Percentiles rank a stretch among this genome's conserved stretches.
These are phyloP conservation scores for Ricinus communis DNA, from an alignment of 345 rosid species.

Conservation along the genomic window DNA sequence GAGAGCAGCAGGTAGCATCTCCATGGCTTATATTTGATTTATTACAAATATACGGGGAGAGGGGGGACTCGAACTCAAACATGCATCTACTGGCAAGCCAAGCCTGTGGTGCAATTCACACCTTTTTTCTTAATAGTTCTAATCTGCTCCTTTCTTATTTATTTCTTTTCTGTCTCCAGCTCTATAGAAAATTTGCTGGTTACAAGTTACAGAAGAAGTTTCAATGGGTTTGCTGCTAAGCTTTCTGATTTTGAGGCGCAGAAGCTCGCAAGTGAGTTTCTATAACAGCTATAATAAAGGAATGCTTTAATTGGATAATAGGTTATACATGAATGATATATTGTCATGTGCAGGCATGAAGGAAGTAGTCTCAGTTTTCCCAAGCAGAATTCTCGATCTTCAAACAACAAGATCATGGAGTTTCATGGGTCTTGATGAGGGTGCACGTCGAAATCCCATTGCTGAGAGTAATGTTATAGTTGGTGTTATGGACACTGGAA, in stretches of 20 bases:
- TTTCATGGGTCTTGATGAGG: conserved; percentile 42
- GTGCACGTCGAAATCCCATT: neutral
- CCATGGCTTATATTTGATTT: too few relatives aligned
- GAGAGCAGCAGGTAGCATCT: conserved; percentile 17
- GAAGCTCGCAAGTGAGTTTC: conserved; percentile 41
- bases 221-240: conserved; percentile 58
- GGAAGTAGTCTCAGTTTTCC: conserved; percentile 50
- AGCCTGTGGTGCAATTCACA: too few relatives aligned
- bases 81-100: too few relatives aligned
- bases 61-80: too few relatives aligned
- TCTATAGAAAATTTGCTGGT: conserved; percentile 31
- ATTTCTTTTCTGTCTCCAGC: conserved; percentile 24
- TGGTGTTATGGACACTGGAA: conserved; percentile 42
- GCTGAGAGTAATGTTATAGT: conserved; percentile 37
- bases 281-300: neutral
- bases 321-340: neutral
- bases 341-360: conserved; percentile 22
- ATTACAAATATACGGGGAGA: too few relatives aligned
- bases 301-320: neutral
- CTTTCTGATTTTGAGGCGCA: conserved; percentile 45
- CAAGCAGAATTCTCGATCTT: conserved; percentile 31
- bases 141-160: neutral
- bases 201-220: conserved; percentile 57
- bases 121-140: too few relatives aligned
- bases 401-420: conserved; percentile 62